Evolutionary conservation across 345 rosid genomes (phyloP).

Genomic region (Ceriops zippeliana): DNA sequence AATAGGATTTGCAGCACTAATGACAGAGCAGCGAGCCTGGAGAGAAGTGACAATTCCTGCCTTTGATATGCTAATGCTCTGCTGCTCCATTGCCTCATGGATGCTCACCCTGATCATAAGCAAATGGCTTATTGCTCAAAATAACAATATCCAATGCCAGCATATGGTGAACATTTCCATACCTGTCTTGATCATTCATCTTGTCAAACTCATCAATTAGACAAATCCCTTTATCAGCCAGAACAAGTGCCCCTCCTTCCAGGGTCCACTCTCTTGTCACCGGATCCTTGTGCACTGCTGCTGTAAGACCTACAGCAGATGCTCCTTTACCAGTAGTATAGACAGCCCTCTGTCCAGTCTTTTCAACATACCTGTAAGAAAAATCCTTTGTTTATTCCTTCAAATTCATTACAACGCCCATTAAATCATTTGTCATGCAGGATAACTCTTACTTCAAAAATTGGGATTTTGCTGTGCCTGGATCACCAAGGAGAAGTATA

Average conservation of each 20-base stretch:
- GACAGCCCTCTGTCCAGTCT: slow-evolving; percentile 98
- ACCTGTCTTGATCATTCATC: slow-evolving; percentile 99
- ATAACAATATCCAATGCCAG: neutral
- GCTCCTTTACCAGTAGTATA: slow-evolving; percentile 99
- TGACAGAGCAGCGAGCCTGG: slow-evolving; percentile 98
- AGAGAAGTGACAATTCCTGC: slow-evolving; percentile 98
- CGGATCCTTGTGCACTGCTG: slow-evolving; percentile 99
- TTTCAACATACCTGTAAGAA: slow-evolving; percentile 75
- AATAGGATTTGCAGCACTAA: slow-evolving; percentile 94
- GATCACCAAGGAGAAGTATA: slow-evolving; percentile 90
- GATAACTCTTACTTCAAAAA: slow-evolving; percentile 70
- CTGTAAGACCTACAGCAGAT: slow-evolving; percentile 96
- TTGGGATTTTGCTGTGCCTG: slow-evolving; percentile 98
- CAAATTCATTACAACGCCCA: neutral
- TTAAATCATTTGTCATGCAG: neutral
- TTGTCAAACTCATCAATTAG: slow-evolving; percentile 99
- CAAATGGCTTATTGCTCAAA: slow-evolving; percentile 1
- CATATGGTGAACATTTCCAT: slow-evolving; percentile 11
- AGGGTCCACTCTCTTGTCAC: slow-evolving; percentile 99
- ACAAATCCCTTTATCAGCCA: slow-evolving; percentile 94
- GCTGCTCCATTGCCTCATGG: slow-evolving; percentile 99
- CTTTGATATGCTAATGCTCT: slow-evolving; percentile 97
- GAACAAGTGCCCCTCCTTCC: slow-evolving; percentile 99
- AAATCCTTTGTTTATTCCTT: slow-evolving; percentile 12
- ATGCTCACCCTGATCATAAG: slow-evolving; percentile 78